Conservation (phyloP, 2,329 filamentous ascomycete species). For the Colletotrichum nymphaeae region DNA sequence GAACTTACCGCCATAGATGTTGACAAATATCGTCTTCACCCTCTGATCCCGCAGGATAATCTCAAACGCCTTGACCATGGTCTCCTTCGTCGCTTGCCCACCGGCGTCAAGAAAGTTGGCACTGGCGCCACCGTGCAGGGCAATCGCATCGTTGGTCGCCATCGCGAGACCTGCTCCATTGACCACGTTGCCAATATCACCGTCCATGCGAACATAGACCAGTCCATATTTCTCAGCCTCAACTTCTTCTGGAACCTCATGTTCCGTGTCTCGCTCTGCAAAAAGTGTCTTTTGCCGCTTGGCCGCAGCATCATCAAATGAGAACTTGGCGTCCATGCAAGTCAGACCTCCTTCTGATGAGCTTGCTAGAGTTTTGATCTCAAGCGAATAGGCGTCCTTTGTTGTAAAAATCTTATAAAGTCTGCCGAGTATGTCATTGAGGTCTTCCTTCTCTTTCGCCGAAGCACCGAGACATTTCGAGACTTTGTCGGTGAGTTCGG, state of each 20-base stretch:
- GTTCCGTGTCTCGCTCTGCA: slow-evolving; percentile 45
- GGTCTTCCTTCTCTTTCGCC: slow-evolving; percentile 18
- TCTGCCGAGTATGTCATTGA: not conserved
- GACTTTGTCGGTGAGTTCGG: slow-evolving; percentile 31
- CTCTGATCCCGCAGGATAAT: slow-evolving; percentile 78
- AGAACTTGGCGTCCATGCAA: slow-evolving; percentile 52
- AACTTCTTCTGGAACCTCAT: slow-evolving; percentile 48
- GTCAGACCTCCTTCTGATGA: slow-evolving; percentile 43
- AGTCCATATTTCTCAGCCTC: slow-evolving; percentile 72
- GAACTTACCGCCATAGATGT: slow-evolving; percentile 60
- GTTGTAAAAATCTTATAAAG: slow-evolving; percentile 53
- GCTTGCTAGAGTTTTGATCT: slow-evolving; percentile 51
- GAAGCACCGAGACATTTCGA: slow-evolving; percentile 30
- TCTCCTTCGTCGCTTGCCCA: slow-evolving; percentile 86
- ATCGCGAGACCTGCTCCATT: slow-evolving; percentile 92
- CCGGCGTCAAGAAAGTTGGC: slow-evolving; percentile 93
- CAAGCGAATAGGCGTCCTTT: slow-evolving; percentile 59
- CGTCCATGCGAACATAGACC: slow-evolving; percentile 76
- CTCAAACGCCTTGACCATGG: slow-evolving; percentile 81
- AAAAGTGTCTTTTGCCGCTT: slow-evolving; percentile 55
- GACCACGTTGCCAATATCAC: slow-evolving; percentile 83
- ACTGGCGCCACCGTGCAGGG: slow-evolving; percentile 72
- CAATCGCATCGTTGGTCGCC: slow-evolving; percentile 88
- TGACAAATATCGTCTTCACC: slow-evolving; percentile 74
- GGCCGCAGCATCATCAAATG: slow-evolving; percentile 59